Evolutionary conservation across 352 stramenopile genomes (phyloP).

Genomic region (Pythium vanterpoolii): DNA sequence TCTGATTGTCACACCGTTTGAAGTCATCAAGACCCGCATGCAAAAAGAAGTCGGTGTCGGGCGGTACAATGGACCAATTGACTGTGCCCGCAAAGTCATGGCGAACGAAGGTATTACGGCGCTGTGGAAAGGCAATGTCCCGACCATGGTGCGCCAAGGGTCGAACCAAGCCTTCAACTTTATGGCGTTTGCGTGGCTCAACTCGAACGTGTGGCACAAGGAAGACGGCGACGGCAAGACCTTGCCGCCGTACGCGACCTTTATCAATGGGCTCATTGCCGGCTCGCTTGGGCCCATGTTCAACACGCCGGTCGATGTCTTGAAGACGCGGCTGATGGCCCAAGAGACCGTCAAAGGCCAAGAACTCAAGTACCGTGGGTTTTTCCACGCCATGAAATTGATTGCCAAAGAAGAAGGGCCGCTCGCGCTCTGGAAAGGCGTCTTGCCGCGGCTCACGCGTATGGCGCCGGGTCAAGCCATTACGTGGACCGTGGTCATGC

Average conservation of each 20-base stretch:
- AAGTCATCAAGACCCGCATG: slow-evolving; percentile 98
- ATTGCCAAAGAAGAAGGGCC: slow-evolving; percentile 95
- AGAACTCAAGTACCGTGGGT: slow-evolving; percentile 94
- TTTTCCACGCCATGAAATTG: slow-evolving; percentile 90
- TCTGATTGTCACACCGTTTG: slow-evolving; percentile 96
- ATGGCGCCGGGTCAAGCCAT: slow-evolving; percentile 98
- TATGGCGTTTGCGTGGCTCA: slow-evolving; percentile 90
- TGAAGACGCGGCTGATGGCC: slow-evolving; percentile 94
- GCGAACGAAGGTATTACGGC: slow-evolving; percentile 91
- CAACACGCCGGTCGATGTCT: slow-evolving; percentile 91
- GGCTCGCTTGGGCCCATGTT: slow-evolving; percentile 83
- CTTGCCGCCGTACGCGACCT: slow-evolving; percentile 91
- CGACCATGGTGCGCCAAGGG: slow-evolving; percentile 96
- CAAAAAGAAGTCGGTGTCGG: slow-evolving; percentile 92
- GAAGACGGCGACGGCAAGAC: slow-evolving; percentile 88
- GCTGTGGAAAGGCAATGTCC: slow-evolving; percentile 95
- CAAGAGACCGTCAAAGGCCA: slow-evolving; percentile 88
- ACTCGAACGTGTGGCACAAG: slow-evolving; percentile 92
- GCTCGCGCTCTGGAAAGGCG: slow-evolving; percentile 94
- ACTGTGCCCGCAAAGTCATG: slow-evolving; percentile 92
- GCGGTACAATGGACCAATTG: slow-evolving; percentile 85
- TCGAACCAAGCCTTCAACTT: slow-evolving; percentile 99
- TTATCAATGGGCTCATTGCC: slow-evolving; percentile 92
- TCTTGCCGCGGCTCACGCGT: slow-evolving; percentile 92
- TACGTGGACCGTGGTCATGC: slow-evolving; percentile 92